Base-by-base conservation (phyloP, 73 alveolate genomes). In the Symbiodinium pilosum region DNA sequence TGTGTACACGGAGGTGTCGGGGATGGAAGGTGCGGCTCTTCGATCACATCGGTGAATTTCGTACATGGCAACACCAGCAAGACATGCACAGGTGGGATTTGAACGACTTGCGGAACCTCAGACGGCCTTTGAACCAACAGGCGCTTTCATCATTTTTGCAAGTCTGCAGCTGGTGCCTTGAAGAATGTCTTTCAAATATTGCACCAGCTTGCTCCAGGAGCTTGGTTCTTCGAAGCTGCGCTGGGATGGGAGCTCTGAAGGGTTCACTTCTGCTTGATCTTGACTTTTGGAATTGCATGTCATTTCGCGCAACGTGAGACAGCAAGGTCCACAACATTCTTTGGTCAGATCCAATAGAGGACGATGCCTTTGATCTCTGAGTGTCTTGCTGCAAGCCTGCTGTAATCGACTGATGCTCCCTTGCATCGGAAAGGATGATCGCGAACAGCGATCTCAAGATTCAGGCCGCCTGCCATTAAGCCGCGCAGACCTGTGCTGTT, bases 1-100 rank as follows among this genome's bases (percentile, higher is more conserved):
- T 99, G 99, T 32, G 99, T 99, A 30, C 99, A 99, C 86, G 99
- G 99, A 3, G 99, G 99, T 41, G 99, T 99, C 42, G 99, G 99
- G 3, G 98, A 93, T 47, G 98, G 94, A 36, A 94, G 59, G 89
- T 28, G 89, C 24, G 39, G n/a, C 7, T 40, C 64, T 18, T 40
- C 64, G 84, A 18, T 28, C n/a, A 26, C 41, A 4, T 69, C 84
- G 1, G 4, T n/a, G n/a, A n/a, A n/a, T n/a, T n/a, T n/a, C n/a
- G n/a, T n/a, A n/a, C 34, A 4, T 26, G 84, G 24, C 12, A 39
- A n/a, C 39, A 6, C 4, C n/a, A 0, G 43, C n/a, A 18, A 18
- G 41, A 26, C 28, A 2, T n/a, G 7, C 1, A 26, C 85, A 73
- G 97, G 40, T 91, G 97, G 97, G 97, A 91, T 34, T 52, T 91